phyloP scores from a whole-genome alignment of 495 filamentous ascomycete genomes.

The Lepidopterella palustris region DNA sequence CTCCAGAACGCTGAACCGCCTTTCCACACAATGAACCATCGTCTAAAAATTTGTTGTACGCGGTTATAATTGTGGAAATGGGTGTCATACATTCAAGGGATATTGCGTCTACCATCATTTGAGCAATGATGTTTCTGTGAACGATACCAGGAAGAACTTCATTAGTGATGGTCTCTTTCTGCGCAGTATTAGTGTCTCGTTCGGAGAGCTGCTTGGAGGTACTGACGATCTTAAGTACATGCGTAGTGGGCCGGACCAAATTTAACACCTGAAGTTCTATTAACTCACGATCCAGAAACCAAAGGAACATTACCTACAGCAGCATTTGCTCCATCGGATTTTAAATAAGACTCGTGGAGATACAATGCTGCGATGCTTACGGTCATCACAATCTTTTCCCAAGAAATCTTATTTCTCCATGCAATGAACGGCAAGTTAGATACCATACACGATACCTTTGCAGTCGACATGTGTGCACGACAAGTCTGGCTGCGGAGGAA shows the following conservation, averaged over 20 bases:
- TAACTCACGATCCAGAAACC: background rate
- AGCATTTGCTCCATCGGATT: conserved; percentile 41
- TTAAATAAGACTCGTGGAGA: conserved; percentile 36
- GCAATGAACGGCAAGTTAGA: conserved; percentile 39
- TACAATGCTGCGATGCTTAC: conserved; percentile 34
- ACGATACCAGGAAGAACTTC: conserved; percentile 35
- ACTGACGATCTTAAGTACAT: conserved; percentile 33
- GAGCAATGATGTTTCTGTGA: conserved; percentile 37
- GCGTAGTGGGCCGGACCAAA: conserved; percentile 33
- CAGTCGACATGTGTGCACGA: conserved; percentile 39
- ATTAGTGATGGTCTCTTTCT: conserved; percentile 38
- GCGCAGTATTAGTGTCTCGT: background rate
- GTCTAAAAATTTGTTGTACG: conserved; percentile 34
- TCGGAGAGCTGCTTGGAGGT: background rate
- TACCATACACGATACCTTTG: conserved; percentile 41
- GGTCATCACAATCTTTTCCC: conserved; percentile 38
- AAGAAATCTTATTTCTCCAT: conserved; percentile 39
- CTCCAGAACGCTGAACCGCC: conserved; percentile 35
- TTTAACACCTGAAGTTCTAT: conserved; percentile 25
- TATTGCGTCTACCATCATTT: conserved; percentile 36
- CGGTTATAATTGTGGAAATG: conserved; percentile 32
- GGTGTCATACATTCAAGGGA: conserved; percentile 35
- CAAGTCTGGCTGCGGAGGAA: conserved; percentile 36
- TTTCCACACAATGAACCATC: conserved; percentile 31
- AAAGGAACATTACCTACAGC: conserved; percentile 19